Conservation (phyloP, 345 rosid species). For the Heritiera fomes region DNA sequence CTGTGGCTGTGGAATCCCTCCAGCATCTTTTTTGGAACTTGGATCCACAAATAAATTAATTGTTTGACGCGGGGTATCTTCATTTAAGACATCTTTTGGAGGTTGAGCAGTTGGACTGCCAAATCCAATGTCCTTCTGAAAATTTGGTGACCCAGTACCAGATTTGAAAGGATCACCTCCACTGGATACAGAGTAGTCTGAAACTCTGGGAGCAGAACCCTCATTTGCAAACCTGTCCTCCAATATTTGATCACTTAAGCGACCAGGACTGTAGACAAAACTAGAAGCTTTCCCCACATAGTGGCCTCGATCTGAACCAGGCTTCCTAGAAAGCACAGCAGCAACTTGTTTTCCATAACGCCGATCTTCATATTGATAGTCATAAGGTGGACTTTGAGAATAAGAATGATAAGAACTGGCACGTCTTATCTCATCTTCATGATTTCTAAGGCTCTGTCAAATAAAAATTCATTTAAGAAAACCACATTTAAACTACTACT, state of each 20-base stretch:
- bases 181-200: constrained; percentile 82
- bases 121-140: constrained; percentile 56
- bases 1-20: constrained; percentile 54
- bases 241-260: constrained; percentile 51
- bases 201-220: constrained; percentile 77
- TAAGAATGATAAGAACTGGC: constrained; percentile 97
- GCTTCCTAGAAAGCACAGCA: constrained; percentile 62
- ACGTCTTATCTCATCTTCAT: constrained; percentile 68
- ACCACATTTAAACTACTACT: constrained; percentile 20
- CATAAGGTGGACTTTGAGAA: constrained; percentile 99
- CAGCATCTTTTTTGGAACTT: constrained; percentile 38
- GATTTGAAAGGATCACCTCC: constrained; percentile 74
- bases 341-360: constrained; percentile 75
- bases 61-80: constrained; percentile 34
- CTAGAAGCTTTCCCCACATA: constrained; percentile 60
- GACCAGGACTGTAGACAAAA: constrained; percentile 79
- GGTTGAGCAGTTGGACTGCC: constrained; percentile 63
- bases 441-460: constrained; percentile 63
- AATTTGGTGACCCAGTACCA: constrained; percentile 70
- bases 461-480: constrained; percentile 27
- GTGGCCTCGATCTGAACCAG: constrained; percentile 89
- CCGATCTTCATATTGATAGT: constrained; percentile 90
- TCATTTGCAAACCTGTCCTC: constrained; percentile 88
- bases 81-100: constrained; percentile 42
- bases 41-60: constrained; percentile 45